phyloP scores from a whole-genome alignment of 169 alveolate species.

The Pseudocohnilembus persalinus region DNA sequence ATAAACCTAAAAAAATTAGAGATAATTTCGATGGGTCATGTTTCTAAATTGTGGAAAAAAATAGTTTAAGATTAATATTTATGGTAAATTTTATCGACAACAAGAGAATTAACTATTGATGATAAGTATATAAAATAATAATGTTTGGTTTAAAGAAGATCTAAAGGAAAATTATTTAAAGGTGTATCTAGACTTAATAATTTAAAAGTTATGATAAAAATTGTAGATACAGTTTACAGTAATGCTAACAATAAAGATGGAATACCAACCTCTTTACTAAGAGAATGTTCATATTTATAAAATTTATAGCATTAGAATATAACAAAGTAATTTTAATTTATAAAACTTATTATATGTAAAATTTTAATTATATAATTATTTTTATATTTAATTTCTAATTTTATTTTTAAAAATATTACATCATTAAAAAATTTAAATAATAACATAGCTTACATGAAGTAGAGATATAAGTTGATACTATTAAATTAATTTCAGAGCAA shows the following conservation, averaged over 20 bases:
- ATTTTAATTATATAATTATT: too few species aligned
- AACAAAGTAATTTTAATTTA: conserved; percentile 21
- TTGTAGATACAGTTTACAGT: conserved; percentile 68
- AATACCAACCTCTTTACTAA: conserved; percentile 74
- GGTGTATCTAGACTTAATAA: conserved; percentile 28
- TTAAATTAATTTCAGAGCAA: conserved; percentile 34
- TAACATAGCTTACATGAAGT: conserved; percentile 21
- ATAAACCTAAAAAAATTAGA: too few species aligned
- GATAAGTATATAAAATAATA: conserved; percentile 37
- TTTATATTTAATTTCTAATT: too few species aligned
- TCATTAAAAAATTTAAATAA: background rate
- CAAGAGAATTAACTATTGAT: conserved; percentile 15
- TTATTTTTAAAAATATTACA: too few species aligned
- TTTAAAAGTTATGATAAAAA: conserved; percentile 61
- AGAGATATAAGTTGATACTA: conserved; percentile 36
- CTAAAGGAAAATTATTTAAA: conserved; percentile 64
- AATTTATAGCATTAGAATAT: conserved; percentile 50
- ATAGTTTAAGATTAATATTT: background rate
- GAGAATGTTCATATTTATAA: conserved; percentile 70
- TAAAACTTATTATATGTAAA: background rate
- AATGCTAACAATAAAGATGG: conserved; percentile 86
- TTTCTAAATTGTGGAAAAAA: conserved; percentile 1
- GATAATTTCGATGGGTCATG: background rate
- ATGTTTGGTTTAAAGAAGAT: conserved; percentile 63
- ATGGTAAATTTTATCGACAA: background rate